Conservation (phyloP, 2,329 filamentous ascomycete genomes). For the Hypoxylon sp. region DNA sequence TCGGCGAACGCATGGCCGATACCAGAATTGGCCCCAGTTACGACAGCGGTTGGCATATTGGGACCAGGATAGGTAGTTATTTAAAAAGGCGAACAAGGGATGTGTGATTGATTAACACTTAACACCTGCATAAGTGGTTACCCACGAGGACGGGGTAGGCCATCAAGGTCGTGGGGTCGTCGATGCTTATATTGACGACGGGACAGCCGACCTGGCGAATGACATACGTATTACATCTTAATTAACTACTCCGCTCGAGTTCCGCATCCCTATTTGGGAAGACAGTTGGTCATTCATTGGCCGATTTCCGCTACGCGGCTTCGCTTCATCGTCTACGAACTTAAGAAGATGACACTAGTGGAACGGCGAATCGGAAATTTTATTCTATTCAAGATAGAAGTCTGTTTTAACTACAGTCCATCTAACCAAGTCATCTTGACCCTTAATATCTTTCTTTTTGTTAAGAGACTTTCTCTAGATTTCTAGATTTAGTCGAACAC, state of each 20-base stretch:
- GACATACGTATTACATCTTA: conserved; percentile 12
- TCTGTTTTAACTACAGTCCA: conserved; percentile 42
- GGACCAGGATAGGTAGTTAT: background rate
- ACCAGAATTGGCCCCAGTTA: conserved; percentile 60
- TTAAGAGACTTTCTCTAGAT: background rate
- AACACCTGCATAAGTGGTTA: conserved; percentile 31
- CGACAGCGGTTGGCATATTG: conserved; percentile 57
- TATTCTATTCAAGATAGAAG: conserved; percentile 42
- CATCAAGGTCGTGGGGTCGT: conserved; percentile 47
- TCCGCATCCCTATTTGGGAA: conserved; percentile 40
- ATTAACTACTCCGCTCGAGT: conserved; percentile 21
- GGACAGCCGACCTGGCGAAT: conserved; percentile 24
- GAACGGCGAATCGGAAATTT: conserved; percentile 31
- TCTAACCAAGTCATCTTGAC: conserved; percentile 3
- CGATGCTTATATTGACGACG: conserved; percentile 45
- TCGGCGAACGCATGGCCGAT: conserved; percentile 57
- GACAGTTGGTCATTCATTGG: conserved; percentile 34
- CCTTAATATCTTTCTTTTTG: conserved; percentile 21
- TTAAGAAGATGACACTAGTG: conserved; percentile 3
- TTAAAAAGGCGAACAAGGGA: background rate
- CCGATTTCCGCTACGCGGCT: background rate
- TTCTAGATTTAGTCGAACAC: conserved; percentile 70
- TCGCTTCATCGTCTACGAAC: conserved; percentile 12
- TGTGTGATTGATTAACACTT: conserved; percentile 27
- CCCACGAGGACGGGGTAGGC: conserved; percentile 31